A percentile compares a stretch with the other conserved stretches of the same genome.
Evolutionary conservation across 805 yeast genomes (phyloP).

Genomic region (Cyberlindnera bimundalis): DNA sequence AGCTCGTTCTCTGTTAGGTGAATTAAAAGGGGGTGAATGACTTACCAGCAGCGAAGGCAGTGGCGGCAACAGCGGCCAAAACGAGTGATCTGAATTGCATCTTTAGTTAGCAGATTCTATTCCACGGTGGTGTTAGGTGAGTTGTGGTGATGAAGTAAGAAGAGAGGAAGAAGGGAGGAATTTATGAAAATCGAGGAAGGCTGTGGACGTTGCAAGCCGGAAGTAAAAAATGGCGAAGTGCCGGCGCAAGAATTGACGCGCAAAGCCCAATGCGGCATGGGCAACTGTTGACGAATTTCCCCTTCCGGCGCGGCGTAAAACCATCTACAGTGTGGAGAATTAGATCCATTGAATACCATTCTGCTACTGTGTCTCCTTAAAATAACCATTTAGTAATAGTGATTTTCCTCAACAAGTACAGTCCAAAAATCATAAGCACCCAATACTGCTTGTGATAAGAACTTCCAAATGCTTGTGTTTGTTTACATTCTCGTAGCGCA

Average conservation of each 20-base stretch:
- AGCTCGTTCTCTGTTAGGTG: background rate
- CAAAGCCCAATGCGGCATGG: constrained; percentile 5
- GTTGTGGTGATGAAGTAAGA: background rate
- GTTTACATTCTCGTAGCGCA: background rate
- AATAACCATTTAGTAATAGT: too few species aligned
- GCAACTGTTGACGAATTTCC: constrained; percentile 9
- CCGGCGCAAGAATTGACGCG: constrained; percentile 7
- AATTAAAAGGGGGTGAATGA: constrained; percentile 9
- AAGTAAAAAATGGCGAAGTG: constrained; percentile 4
- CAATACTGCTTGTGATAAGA: too few species aligned
- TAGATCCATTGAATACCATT: too few species aligned
- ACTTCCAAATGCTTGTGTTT: too few species aligned
- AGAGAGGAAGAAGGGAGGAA: constrained; percentile 5
- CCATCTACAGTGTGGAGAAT: too few species aligned
- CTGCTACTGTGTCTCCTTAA: too few species aligned
- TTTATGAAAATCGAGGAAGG: constrained; percentile 13
- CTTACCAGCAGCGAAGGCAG: constrained; percentile 43
- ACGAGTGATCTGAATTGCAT: constrained; percentile 59
- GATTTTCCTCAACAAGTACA: too few species aligned
- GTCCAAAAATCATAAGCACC: too few species aligned
- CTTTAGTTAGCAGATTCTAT: constrained; percentile 3
- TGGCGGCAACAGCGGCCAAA: constrained; percentile 46
- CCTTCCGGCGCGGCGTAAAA: constrained; percentile 1
- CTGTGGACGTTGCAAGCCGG: constrained; percentile 1
- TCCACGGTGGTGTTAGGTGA: background rate